Evolutionary conservation across 2,329 filamentous ascomycete species (phyloP).

Genomic region (Botrytis pseudocinerea): DNA sequence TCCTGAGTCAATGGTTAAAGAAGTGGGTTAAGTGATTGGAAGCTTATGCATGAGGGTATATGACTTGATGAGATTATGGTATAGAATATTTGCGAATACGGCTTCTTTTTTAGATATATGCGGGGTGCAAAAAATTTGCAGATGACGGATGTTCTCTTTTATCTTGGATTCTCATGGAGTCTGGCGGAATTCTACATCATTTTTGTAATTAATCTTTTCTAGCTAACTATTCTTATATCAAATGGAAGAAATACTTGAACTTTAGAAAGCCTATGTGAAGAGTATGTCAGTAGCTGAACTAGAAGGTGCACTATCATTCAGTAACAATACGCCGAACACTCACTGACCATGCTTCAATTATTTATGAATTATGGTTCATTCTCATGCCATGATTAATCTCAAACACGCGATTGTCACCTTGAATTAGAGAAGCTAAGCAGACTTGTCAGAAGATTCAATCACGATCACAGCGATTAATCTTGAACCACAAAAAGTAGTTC

Average conservation of each 20-base stretch:
- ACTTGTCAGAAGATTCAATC: background rate
- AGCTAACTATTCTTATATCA: background rate
- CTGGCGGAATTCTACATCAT: slow-evolving; percentile 27
- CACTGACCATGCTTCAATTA: background rate
- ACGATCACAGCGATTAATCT: background rate
- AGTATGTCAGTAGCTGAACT: too few relatives aligned
- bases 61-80: background rate
- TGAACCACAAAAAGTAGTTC: background rate
- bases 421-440: background rate
- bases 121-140: background rate
- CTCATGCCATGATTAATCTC: background rate
- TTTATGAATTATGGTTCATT: too few relatives aligned
- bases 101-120: background rate
- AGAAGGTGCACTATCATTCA: too few relatives aligned
- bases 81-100: background rate
- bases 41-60: background rate
- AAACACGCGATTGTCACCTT: background rate
- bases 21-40: slow-evolving; percentile 17
- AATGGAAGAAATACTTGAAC: background rate
- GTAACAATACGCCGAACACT: background rate
- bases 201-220: background rate
- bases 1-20: slow-evolving; percentile 19
- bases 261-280: background rate
- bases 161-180: background rate
- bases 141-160: background rate